Conservation (phyloP, 2,329 filamentous ascomycete genomes). For the Pyrenophora teres region DNA sequence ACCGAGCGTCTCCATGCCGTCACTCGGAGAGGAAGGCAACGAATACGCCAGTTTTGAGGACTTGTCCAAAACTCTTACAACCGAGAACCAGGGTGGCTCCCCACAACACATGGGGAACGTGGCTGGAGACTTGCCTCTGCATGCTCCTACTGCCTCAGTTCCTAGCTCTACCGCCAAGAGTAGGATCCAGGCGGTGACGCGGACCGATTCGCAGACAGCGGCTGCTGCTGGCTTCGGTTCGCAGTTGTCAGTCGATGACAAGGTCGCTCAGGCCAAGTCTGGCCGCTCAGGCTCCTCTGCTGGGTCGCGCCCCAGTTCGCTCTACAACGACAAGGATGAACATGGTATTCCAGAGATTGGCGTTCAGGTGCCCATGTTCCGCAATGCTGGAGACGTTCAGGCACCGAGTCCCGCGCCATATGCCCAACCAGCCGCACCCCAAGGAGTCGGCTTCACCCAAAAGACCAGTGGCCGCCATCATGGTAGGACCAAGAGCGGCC, state of each 20-base stretch:
- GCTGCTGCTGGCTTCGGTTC: conserved; percentile 83
- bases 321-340: conserved; percentile 67
- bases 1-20: conserved; percentile 79
- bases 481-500: conserved; percentile 70
- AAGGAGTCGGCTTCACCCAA: conserved; percentile 60
- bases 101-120: conserved; percentile 79
- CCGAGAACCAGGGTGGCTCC: conserved; percentile 46
- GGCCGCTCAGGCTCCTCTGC: conserved; percentile 42
- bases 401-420: conserved; percentile 80
- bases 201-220: conserved; percentile 86
- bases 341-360: conserved; percentile 93
- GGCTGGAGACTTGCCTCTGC: conserved; percentile 79
- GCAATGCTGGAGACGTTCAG: conserved; percentile 91
- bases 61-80: conserved; percentile 40
- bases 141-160: conserved; percentile 87
- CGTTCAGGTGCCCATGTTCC: conserved; percentile 90
- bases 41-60: conserved; percentile 75
- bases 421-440: conserved; percentile 44
- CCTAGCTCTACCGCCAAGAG: conserved; percentile 81
- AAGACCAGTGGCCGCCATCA: conserved; percentile 60
- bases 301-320: conserved; percentile 58
- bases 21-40: conserved; percentile 84
- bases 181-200: conserved; percentile 80
- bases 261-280: conserved; percentile 28
- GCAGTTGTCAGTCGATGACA: conserved; percentile 49